Evolutionary conservation across 2,329 filamentous ascomycete genomes (phyloP).

Genomic region (Neopestalotiopsis sp.): DNA sequence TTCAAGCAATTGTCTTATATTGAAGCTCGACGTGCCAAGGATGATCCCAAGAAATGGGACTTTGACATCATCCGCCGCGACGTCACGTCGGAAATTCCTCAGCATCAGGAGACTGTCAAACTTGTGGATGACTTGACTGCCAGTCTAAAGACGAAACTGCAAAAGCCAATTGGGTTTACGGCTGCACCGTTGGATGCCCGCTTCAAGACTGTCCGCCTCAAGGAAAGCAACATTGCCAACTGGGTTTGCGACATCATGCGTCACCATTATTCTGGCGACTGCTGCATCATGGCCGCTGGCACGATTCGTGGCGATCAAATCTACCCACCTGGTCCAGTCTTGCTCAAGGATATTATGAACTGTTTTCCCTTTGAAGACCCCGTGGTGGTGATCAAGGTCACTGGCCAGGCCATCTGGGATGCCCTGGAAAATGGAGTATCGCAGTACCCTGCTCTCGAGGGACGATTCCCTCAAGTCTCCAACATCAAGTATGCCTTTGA

Average conservation of each 20-base stretch:
- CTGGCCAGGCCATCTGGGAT: constrained; percentile 74
- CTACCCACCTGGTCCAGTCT: constrained; percentile 79
- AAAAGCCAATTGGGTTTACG: constrained; percentile 85
- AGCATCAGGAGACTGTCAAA: constrained; percentile 64
- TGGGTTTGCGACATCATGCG: constrained; percentile 94
- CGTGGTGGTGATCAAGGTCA: constrained; percentile 76
- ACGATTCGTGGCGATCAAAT: constrained; percentile 90
- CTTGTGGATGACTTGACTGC: constrained; percentile 74
- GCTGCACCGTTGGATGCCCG: constrained; percentile 82
- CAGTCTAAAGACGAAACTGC: constrained; percentile 75
- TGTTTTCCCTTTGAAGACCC: constrained; percentile 95
- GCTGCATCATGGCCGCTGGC: constrained; percentile 82
- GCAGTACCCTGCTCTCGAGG: constrained; percentile 82
- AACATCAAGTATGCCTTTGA: constrained; percentile 81
- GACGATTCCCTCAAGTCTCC: constrained; percentile 84
- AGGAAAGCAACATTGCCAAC: constrained; percentile 86
- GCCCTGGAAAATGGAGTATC: constrained; percentile 86
- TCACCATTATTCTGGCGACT: constrained; percentile 80
- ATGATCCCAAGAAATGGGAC: constrained; percentile 66
- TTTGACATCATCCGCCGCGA: constrained; percentile 80
- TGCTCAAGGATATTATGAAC: constrained; percentile 82
- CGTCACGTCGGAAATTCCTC: constrained; percentile 69
- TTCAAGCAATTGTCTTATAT: constrained; percentile 94
- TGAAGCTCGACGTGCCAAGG: constrained; percentile 66
- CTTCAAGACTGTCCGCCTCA: constrained; percentile 79